Conservation (phyloP, 257 asterid genomes). For the Jasminum sambac region DNA sequence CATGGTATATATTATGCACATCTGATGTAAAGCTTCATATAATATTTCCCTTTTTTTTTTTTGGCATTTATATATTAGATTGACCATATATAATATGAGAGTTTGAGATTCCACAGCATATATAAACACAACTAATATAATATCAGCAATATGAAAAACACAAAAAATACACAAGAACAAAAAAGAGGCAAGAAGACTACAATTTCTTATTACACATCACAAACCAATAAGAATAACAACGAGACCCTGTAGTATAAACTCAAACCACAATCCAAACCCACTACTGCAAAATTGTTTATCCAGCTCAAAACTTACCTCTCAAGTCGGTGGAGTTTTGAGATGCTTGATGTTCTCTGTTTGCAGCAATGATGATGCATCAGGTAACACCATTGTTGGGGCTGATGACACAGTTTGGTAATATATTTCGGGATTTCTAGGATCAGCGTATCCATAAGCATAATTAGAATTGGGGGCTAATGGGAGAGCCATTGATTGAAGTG, state of each 20-base stretch:
- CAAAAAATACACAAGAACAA: conserved; percentile 28
- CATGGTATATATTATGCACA: not conserved
- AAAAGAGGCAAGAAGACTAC: conserved; percentile 23
- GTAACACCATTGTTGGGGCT: conserved; percentile 37
- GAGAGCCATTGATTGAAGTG: conserved; percentile 68
- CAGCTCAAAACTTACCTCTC: conserved; percentile 55
- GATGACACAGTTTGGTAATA: conserved; percentile 72
- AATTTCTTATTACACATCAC: conserved; percentile 64
- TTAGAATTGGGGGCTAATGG: conserved; percentile 50
- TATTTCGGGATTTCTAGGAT: conserved; percentile 64
- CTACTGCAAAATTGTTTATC: conserved; percentile 78
- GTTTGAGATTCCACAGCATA: conserved; percentile 51
- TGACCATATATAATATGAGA: conserved; percentile 30
- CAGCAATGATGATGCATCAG: conserved; percentile 57
- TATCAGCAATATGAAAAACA: conserved; percentile 30
- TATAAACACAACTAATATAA: conserved; percentile 36
- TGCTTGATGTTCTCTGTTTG: conserved; percentile 57
- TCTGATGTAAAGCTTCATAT: conserved; percentile 13
- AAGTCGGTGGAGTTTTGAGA: conserved; percentile 49
- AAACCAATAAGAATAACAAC: conserved; percentile 51
- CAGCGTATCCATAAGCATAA: conserved; percentile 64
- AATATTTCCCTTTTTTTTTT: not conserved
- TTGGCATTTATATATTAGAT: conserved; percentile 26
- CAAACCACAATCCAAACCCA: conserved; percentile 48
- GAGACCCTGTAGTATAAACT: conserved; percentile 37